phyloP scores from a whole-genome alignment of 2,329 filamentous ascomycete genomes.

The Hypoxylon sp. region DNA sequence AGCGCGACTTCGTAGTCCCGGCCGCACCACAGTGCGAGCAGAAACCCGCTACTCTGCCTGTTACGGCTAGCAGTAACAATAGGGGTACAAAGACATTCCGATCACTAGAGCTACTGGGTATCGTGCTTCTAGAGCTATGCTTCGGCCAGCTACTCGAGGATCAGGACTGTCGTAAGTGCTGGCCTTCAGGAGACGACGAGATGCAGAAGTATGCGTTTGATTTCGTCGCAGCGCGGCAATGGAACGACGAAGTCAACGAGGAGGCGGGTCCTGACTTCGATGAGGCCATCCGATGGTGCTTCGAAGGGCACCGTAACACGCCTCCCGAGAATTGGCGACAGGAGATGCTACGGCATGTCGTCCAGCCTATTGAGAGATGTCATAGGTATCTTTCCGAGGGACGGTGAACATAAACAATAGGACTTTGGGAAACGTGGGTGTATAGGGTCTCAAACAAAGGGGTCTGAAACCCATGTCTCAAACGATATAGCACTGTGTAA shows the following conservation, averaged over 20 bases:
- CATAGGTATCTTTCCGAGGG: constrained; percentile 18
- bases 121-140: constrained; percentile 48
- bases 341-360: constrained; percentile 41
- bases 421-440: neutral
- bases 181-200: constrained; percentile 6
- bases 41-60: neutral
- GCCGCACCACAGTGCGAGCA: neutral
- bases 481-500: too few species aligned
- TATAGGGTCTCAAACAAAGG: neutral
- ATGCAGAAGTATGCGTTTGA: constrained; percentile 34
- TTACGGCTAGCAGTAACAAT: neutral
- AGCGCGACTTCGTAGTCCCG: constrained; percentile 10
- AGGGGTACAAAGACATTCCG: neutral
- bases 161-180: constrained; percentile 23
- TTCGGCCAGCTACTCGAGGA: constrained; percentile 39
- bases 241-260: constrained; percentile 38
- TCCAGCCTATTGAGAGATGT: constrained; percentile 39
- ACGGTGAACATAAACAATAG: neutral
- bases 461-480: too few species aligned
- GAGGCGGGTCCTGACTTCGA: constrained; percentile 39
- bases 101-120: constrained; percentile 39
- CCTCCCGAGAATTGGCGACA: constrained; percentile 31
- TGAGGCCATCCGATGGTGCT: constrained; percentile 33
- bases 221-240: constrained; percentile 38
- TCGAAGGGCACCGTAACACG: constrained; percentile 18